These are phyloP conservation scores for Ceratobasidium sp. DNA, from an alignment of 1,284 basidiomycete species.

Conservation along the genomic window DNA sequence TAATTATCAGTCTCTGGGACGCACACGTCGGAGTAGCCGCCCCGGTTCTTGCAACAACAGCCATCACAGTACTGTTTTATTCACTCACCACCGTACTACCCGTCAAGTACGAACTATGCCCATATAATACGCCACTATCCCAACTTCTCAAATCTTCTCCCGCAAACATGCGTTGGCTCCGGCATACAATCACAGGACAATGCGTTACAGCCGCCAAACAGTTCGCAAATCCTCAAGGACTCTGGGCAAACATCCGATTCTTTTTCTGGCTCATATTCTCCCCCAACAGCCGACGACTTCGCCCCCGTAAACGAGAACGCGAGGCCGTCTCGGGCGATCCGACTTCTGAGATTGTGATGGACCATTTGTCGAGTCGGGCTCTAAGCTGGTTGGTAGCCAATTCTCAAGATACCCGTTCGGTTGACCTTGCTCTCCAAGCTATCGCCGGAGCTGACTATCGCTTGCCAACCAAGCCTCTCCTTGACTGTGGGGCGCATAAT, in stretches of 20 bases:
- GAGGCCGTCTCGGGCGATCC: neutral
- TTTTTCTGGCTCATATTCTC: neutral
- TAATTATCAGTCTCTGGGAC: constrained; percentile 21
- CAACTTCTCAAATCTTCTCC: constrained; percentile 17
- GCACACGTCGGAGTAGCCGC: constrained; percentile 18
- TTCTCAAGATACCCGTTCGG: constrained; percentile 27
- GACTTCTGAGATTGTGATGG: constrained; percentile 5
- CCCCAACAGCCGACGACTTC: neutral
- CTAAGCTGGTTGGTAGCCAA: constrained; percentile 19
- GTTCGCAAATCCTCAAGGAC: neutral
- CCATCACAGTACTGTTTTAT: constrained; percentile 2
- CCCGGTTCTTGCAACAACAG: constrained; percentile 19
- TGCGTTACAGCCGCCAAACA: neutral
- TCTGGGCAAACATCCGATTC: neutral
- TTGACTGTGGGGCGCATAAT: constrained; percentile 18
- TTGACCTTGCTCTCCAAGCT: constrained; percentile 21
- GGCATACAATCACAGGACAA: neutral
- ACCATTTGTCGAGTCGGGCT: constrained; percentile 16
- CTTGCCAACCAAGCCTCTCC: constrained; percentile 11
- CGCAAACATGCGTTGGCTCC: neutral
- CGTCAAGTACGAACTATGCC: constrained; percentile 15
- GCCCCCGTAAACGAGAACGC: neutral
- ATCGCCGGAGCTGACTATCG: constrained; percentile 28
- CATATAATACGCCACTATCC: constrained; percentile 19
- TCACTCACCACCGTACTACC: constrained; percentile 15